Conservation (phyloP, 306 rosid species). For the Corylus avellana region DNA sequence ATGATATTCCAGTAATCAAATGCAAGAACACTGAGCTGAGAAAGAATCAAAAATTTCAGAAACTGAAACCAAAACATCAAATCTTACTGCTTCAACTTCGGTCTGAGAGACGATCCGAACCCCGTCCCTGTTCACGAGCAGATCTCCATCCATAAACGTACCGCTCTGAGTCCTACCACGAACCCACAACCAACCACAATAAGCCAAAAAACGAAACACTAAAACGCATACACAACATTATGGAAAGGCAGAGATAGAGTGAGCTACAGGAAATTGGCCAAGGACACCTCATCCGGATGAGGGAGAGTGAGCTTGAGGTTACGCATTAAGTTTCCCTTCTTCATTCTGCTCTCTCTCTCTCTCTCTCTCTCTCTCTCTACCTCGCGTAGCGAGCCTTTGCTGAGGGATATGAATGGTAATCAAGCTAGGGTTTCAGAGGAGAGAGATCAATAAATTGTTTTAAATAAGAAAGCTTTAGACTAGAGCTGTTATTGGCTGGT, state of each 20-base stretch:
- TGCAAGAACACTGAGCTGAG: neutral
- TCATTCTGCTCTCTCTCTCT: slow-evolving; percentile 43
- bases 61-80: neutral
- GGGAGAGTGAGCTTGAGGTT: slow-evolving; percentile 80
- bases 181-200: slow-evolving; percentile 33
- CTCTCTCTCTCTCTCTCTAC: slow-evolving; percentile 1
- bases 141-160: slow-evolving; percentile 93
- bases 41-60: neutral
- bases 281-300: slow-evolving; percentile 57
- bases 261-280: slow-evolving; percentile 71
- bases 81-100: slow-evolving; percentile 80
- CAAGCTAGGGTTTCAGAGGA: neutral
- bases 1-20: slow-evolving; percentile 27
- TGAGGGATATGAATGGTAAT: neutral
- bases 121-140: slow-evolving; percentile 88
- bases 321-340: slow-evolving; percentile 56
- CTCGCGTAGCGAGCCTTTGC: neutral
- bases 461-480: neutral
- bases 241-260: slow-evolving; percentile 20
- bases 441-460: too few relatives aligned
- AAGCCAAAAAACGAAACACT: slow-evolving; percentile 13
- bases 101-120: slow-evolving; percentile 79
- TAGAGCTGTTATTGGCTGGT: neutral
- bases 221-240: slow-evolving; percentile 24
- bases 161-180: slow-evolving; percentile 84